Base-by-base conservation (phyloP, 441 rosid species). In the Breynia disticha region DNA sequence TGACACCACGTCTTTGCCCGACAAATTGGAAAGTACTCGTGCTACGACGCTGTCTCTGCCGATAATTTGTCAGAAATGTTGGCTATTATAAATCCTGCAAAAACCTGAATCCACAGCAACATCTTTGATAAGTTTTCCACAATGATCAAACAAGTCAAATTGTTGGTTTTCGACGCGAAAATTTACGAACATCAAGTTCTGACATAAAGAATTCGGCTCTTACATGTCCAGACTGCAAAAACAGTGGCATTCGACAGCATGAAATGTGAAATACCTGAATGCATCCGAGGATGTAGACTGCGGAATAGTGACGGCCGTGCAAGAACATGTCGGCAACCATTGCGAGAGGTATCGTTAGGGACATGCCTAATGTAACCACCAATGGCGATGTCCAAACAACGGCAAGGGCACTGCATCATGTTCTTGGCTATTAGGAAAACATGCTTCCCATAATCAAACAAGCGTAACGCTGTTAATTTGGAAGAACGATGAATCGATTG, bases 301-400 rank as follows among this genome's bases (percentile, higher is more conserved):
- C 75, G 0, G 96, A 84, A 68, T 77, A 90, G 55, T 52, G 84
- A 42, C 83, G 85, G 38, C 90, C 77, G 7, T 87, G 91, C 16
- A 87, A 52, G 54, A 83, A 71, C 81, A 81, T 79, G 64, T 87
- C 97, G 16, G 95, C 95, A 47, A 85, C 55, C 96, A 87, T 85
- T 3, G 97, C 93, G 0, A 87, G 72, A 2, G 95, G 93, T 57
- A 90, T 85, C 15, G 96, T 81, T 57, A 87, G 79, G 53, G 96
- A 85, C 83, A 79, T 75, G 41, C 96, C 93, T n/a, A 83, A 55
- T 12, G 93, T 80, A 0, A 95, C 93, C 9, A 87, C 81, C 56
- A 90, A 55, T 2, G 97, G 96, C 41, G 89, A 84, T 13, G 97
- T 84, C 95, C 97, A 90, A 46, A 90, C 78, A 63, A 87, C 91